Base-by-base conservation (phyloP, 495 filamentous ascomycete genomes). In the Talaromyces nanjingensis region DNA sequence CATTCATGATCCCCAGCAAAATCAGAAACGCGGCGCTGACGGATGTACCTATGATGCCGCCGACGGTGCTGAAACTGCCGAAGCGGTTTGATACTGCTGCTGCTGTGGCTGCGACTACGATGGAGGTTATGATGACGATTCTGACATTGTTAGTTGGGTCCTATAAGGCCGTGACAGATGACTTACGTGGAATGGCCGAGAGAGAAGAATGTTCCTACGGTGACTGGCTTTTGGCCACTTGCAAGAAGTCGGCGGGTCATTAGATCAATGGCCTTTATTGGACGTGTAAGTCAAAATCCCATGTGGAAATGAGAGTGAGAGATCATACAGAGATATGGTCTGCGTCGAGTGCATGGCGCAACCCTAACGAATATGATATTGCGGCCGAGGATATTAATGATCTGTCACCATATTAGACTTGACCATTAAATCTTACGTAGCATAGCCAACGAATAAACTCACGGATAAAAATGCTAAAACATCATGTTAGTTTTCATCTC, bases 161-260 rank as follows among this genome's bases (percentile, higher is more conserved):
- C 22, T 2, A 24, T 24, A 24, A 24, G 22, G 22, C 2, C 22
- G 22, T 24, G 22, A 24, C 2, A 24, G 22, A 24, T 24, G 1
- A 24, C 22, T 24, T 70, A 86, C 72, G 93, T 97, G 11, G 89
- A 94, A 74, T 98, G 94, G 0, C 93, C 93, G 0, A 98, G 84
- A 11, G 89, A 92, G 79, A 98, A 97, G 67, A 91, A 98, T n/a
- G 89, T 96, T 47, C 93, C 93, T 6, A 97, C 92, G 0, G 93
- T 89, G n/a, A 93, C 92, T 7, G 93, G 92, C 7, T 84, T 84
- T 71, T 92, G 90, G 16, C 92, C 92, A 0, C 89, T 84, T 22
- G 93, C 93, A 53, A 97, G 83, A n/a, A 98, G 83, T 11, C 93
- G 84, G 27, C 94, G 84, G 5, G 93, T 98, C 89, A 94, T 96